Conservation (phyloP, 2,329 filamentous ascomycete genomes). For the Microascus cirrosus region DNA sequence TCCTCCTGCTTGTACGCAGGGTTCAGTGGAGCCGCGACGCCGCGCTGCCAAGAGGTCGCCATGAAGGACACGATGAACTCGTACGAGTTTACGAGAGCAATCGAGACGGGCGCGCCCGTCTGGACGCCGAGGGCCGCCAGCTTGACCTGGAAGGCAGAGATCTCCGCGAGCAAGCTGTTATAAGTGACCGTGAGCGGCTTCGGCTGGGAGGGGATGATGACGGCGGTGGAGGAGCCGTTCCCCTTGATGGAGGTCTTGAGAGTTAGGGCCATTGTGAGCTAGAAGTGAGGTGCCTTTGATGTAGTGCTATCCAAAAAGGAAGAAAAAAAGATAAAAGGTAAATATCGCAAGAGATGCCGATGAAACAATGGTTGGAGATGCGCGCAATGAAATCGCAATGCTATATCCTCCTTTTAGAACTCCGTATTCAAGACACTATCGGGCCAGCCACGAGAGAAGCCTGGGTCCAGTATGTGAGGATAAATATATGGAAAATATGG, state of each 20-base stretch:
- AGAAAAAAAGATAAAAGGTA: not conserved
- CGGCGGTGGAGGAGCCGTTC: slow-evolving; percentile 36
- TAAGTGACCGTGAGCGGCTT: slow-evolving; percentile 58
- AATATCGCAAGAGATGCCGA: not conserved
- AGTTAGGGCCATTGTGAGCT: slow-evolving; percentile 26
- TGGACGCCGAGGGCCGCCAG: slow-evolving; percentile 65
- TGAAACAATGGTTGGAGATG: not conserved
- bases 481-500: not conserved
- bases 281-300: not conserved
- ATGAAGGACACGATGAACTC: slow-evolving; percentile 84
- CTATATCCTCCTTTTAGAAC: not conserved
- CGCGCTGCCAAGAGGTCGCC: slow-evolving; percentile 75
- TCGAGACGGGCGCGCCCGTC: slow-evolving; percentile 62
- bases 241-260: slow-evolving; percentile 39
- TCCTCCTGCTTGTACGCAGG: slow-evolving; percentile 81
- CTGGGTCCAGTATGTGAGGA: not conserved
- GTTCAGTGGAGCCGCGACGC: slow-evolving; percentile 77
- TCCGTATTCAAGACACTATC: not conserved
- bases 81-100: slow-evolving; percentile 74
- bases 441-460: not conserved
- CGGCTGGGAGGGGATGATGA: slow-evolving; percentile 62
- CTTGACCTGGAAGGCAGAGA: slow-evolving; percentile 63
- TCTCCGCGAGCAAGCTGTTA: slow-evolving; percentile 52
- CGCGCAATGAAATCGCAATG: not conserved
- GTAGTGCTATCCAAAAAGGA: not conserved